These are phyloP conservation scores for Quercus lobata DNA, from an alignment of 331 rosid species.

Conservation along the genomic window DNA sequence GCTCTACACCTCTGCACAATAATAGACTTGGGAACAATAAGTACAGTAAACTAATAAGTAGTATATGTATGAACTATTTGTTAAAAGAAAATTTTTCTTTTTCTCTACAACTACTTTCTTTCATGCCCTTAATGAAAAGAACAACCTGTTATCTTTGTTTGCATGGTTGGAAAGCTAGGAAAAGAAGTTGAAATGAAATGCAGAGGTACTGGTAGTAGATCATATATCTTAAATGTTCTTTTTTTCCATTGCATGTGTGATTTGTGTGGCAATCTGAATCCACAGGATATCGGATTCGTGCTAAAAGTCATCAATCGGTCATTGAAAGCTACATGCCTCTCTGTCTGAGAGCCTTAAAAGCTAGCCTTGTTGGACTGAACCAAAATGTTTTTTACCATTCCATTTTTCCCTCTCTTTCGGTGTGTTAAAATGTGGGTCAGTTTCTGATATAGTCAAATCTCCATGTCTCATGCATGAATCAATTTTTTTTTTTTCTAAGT, in stretches of 20 bases:
- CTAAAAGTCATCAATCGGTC: slow-evolving; percentile 4
- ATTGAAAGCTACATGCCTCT: slow-evolving; percentile 40
- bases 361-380: slow-evolving; percentile 21
- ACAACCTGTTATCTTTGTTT: slow-evolving; percentile 24
- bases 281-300: slow-evolving; percentile 23
- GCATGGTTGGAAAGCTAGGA: slow-evolving; percentile 50
- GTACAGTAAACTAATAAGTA: not conserved
- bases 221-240: slow-evolving; percentile 46
- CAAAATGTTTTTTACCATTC: slow-evolving; percentile 22
- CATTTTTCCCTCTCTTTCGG: not conserved
- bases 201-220: slow-evolving; percentile 34
- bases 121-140: slow-evolving; percentile 40
- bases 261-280: slow-evolving; percentile 27
- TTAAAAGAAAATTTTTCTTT: not conserved
- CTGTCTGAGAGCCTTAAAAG: slow-evolving; percentile 31
- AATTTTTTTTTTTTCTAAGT: not conserved
- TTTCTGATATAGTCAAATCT: slow-evolving; percentile 38
- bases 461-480: slow-evolving; percentile 31
- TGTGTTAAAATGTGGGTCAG: slow-evolving; percentile 30
- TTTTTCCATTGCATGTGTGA: slow-evolving; percentile 10
- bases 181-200: slow-evolving; percentile 38
- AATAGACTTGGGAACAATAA: not conserved
- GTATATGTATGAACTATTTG: not conserved
- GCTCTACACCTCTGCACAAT: not conserved
- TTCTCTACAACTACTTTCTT: slow-evolving; percentile 25